Evolutionary conservation across 1,139 yeast species (phyloP).

Genomic region (Magnusiomyces tetraspermus): DNA sequence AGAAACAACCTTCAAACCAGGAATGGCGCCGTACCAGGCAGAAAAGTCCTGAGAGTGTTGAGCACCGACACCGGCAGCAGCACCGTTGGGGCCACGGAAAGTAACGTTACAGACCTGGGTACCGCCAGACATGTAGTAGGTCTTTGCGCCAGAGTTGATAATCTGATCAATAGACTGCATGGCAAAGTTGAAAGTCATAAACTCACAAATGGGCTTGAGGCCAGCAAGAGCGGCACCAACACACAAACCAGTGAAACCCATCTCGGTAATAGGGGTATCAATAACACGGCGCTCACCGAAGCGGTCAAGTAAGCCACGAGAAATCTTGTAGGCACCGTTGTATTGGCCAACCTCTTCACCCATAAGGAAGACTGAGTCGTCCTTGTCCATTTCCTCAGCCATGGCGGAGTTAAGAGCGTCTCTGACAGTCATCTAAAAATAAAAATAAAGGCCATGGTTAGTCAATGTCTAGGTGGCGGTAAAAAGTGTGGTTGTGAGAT

Average conservation of each 20-base stretch:
- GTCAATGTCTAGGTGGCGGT: not conserved
- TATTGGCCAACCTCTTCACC: conserved; percentile 99
- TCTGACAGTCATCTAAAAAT: conserved; percentile 64
- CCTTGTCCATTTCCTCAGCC: conserved; percentile 96
- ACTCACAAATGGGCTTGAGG: conserved; percentile 92
- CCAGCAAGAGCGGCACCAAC: conserved; percentile 98
- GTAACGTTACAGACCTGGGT: conserved; percentile 93
- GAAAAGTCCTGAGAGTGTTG: conserved; percentile 98
- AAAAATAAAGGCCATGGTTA: not conserved
- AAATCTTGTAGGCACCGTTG: conserved; percentile 97
- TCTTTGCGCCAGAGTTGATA: conserved; percentile 96
- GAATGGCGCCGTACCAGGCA: conserved; percentile 97
- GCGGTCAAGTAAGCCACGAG: conserved; percentile 90
- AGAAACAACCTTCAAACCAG: conserved; percentile 92
- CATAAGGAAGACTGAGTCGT: conserved; percentile 85
- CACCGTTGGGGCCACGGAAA: conserved; percentile 99
- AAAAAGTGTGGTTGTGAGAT: too few relatives aligned
- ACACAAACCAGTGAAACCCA: conserved; percentile 97
- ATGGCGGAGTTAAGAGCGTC: conserved; percentile 92
- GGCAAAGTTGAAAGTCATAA: conserved; percentile 98
- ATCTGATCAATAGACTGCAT: conserved; percentile 99
- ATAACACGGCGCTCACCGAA: conserved; percentile 95
- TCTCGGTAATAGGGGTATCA: conserved; percentile 98
- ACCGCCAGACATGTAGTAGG: conserved; percentile 99
- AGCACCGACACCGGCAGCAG: conserved; percentile 99